These are phyloP conservation scores for Monosporascus ibericus DNA, from an alignment of 2,329 filamentous ascomycete genomes.

Conservation along the genomic window DNA sequence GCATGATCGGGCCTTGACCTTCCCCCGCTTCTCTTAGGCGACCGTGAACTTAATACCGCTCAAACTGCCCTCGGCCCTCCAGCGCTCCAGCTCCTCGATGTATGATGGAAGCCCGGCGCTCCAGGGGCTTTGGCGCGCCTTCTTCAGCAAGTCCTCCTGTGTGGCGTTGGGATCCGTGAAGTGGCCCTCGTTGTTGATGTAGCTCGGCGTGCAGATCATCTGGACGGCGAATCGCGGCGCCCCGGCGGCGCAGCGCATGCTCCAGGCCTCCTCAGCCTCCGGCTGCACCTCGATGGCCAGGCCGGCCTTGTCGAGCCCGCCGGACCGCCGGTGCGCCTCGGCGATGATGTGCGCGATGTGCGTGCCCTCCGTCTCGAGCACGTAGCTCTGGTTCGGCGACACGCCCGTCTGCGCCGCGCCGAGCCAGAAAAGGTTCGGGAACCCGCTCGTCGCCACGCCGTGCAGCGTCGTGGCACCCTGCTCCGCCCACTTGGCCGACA, in stretches of 20 bases:
- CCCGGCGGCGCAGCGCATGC: constrained; percentile 26
- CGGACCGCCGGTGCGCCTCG: constrained; percentile 23
- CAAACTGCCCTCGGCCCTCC: constrained; percentile 26
- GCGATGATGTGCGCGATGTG: constrained; percentile 26
- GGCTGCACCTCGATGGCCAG: constrained; percentile 36
- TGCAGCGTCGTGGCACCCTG: constrained; percentile 45
- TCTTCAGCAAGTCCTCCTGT: constrained; percentile 26
- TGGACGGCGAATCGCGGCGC: constrained; percentile 34
- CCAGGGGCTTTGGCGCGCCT: constrained; percentile 22
- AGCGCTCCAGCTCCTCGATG: constrained; percentile 18
- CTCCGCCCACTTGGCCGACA: constrained; percentile 17
- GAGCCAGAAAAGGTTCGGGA: constrained; percentile 50
- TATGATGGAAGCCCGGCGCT: constrained; percentile 27
- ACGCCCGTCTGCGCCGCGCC: constrained; percentile 35
- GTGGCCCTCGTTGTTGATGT: constrained; percentile 42
- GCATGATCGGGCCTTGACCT: too few relatives aligned
- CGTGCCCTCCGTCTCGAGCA: constrained; percentile 14
- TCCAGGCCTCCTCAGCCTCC: constrained; percentile 43
- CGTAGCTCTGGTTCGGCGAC: constrained; percentile 14
- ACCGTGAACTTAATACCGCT: constrained; percentile 12
- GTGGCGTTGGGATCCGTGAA: constrained; percentile 11
- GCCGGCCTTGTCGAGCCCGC: constrained; percentile 9
- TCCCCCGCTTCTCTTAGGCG: constrained; percentile 1
- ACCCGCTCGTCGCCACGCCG: constrained; percentile 39
- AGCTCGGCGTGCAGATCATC: constrained; percentile 48